These are phyloP conservation scores for Rubia occidens DNA, from an alignment of 305 asterid genomes.

Conservation along the genomic window DNA sequence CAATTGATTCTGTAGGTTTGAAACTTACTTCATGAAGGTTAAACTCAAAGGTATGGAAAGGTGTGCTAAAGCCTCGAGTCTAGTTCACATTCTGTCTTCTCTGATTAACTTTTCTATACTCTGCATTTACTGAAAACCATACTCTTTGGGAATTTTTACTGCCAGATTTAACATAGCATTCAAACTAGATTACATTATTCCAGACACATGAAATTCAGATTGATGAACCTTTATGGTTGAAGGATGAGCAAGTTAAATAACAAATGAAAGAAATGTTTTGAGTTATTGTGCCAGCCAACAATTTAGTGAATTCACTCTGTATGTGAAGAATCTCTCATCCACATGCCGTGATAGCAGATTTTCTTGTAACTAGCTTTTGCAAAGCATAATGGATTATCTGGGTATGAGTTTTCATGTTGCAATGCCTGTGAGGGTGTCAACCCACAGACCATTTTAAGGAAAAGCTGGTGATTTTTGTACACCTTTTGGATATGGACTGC, in stretches of 20 bases:
- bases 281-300: neutral
- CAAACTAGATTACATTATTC: neutral
- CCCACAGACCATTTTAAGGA: neutral
- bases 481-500: neutral
- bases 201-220: neutral
- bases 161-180: neutral
- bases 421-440: neutral
- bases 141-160: neutral
- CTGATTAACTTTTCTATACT: neutral
- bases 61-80: neutral
- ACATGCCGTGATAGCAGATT: neutral
- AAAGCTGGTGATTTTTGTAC: neutral
- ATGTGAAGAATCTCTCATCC: neutral
- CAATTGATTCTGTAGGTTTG: neutral
- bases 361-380: neutral
- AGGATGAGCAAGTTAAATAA: neutral
- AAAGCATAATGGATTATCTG: neutral
- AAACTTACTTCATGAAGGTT: neutral
- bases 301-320: neutral
- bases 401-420: neutral
- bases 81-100: neutral
- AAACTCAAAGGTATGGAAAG: neutral
- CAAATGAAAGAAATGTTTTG: too few relatives aligned
- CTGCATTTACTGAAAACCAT: neutral
- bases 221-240: neutral